Percentiles rank a stretch among this genome's conserved stretches.
Conservation (phyloP, 352 stramenopile species). For the Phytophthora nicotianae region DNA sequence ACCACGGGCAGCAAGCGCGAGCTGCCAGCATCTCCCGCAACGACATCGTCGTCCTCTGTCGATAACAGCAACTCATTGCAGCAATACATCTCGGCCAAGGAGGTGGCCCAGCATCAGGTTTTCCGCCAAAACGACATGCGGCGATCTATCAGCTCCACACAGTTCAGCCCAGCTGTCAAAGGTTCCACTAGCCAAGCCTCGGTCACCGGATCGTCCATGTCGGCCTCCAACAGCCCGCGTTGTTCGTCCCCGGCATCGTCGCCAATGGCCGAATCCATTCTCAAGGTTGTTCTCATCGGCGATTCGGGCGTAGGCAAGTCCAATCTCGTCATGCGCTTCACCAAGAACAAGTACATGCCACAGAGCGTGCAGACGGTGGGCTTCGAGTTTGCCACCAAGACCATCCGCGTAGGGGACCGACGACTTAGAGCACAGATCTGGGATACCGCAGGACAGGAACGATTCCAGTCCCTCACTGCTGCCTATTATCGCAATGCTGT, state of each 20-base stretch:
- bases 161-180: slow-evolving; percentile 20
- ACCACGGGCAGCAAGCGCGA: slow-evolving; percentile 45
- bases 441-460: slow-evolving; percentile 90
- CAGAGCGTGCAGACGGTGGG: slow-evolving; percentile 82
- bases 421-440: slow-evolving; percentile 90
- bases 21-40: slow-evolving; percentile 15
- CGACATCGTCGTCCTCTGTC: slow-evolving; percentile 1
- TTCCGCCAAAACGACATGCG: slow-evolving; percentile 38
- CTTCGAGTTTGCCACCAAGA: slow-evolving; percentile 91
- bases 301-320: slow-evolving; percentile 90
- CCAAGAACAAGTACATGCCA: slow-evolving; percentile 88
- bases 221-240: slow-evolving; percentile 56
- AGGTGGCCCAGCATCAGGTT: slow-evolving; percentile 68
- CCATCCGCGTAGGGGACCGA: slow-evolving; percentile 79
- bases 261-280: slow-evolving; percentile 52
- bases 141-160: slow-evolving; percentile 48
- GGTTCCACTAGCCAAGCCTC: slow-evolving; percentile 14
- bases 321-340: slow-evolving; percentile 88
- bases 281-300: slow-evolving; percentile 90
- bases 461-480: slow-evolving; percentile 92
- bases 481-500: slow-evolving; percentile 93
- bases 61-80: slow-evolving; percentile 39
- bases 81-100: slow-evolving; percentile 65
- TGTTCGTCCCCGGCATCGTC: slow-evolving; percentile 40
- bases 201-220: slow-evolving; percentile 36